Percentiles rank a stretch among this genome's conserved stretches.
Evolutionary conservation across 495 filamentous ascomycete species (phyloP).

Genomic region (Daldinia bambusicola): DNA sequence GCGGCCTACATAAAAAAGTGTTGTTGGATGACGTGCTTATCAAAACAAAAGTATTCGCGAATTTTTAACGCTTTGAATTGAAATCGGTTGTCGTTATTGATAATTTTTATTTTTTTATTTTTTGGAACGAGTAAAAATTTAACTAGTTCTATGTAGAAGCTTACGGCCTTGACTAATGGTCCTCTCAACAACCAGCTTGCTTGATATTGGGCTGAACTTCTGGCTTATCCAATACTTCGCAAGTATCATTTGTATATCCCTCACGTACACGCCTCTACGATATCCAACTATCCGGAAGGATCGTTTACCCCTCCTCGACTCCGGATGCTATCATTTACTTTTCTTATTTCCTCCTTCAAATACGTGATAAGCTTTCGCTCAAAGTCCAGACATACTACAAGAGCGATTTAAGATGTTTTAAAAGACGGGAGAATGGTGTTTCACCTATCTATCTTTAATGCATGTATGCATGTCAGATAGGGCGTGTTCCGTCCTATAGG

Average conservation of each 20-base stretch:
- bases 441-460: neutral
- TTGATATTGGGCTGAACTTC: no score
- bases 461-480: slow-evolving; percentile 1
- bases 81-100: no score
- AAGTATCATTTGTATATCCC: neutral
- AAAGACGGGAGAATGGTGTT: neutral
- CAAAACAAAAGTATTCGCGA: neutral
- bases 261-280: no score
- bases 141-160: no score
- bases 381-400: neutral
- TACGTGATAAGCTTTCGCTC: neutral
- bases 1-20: no score
- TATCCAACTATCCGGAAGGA: neutral
- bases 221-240: no score
- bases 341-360: no score
- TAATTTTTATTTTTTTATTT: no score
- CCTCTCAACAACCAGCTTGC: no score
- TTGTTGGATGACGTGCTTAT: neutral
- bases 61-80: no score
- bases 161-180: no score
- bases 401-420: neutral
- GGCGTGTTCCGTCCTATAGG: neutral
- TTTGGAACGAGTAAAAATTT: no score
- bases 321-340: neutral
- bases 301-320: neutral